Evolutionary conservation across 2,329 filamentous ascomycete genomes (phyloP), one percentile per base, ranked within the genome.

Genomic region (Colletotrichum eleusines): DNA sequence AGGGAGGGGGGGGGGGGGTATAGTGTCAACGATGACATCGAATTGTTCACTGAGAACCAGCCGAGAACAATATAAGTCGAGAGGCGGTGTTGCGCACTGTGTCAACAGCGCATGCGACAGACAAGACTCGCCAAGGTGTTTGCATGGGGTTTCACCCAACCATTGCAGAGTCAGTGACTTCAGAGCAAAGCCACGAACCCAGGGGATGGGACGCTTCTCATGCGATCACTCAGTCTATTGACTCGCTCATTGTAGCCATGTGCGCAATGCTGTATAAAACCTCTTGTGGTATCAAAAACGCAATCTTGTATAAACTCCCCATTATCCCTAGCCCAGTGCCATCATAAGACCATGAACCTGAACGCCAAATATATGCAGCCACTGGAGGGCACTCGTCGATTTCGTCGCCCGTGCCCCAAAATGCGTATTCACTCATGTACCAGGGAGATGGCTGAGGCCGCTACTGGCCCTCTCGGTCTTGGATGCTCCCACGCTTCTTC

Each of bases 331-430:
- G 51, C 31, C 68, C 50, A 20, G 50, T 51, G 40, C 58, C 58
- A 69, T 68, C 51, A 48, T 50, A 62, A 51, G 53, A 48, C 46
- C 54, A 54, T 60, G 28, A 69, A 46, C 69, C 58, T 63, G 50
- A 71, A 71, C 69, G 64, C 69, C 69, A 46, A 51, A 58, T 48
- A 60, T 69, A 71, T 71, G 69, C 59, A 71, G 69, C 59, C 64
- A 23, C 65, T 54, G 38, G 26, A 53, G 59, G 64, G 50, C 46
- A 65, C 65, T 60, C 57, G 20, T 54, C 23, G 60, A 51, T 40
- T 50, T 63, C 53, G 42, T 60, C 59, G 54, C 33, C 46, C 20
- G n/a, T 42, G 60, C 44, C 40, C 53, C 35, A 48, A 61, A 63
- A 53, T 68, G 57, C 58, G 44, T 66, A n/a, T 57, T 59, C 64